Conservation (phyloP, 441 rosid species). For the Lepidium campestre region DNA sequence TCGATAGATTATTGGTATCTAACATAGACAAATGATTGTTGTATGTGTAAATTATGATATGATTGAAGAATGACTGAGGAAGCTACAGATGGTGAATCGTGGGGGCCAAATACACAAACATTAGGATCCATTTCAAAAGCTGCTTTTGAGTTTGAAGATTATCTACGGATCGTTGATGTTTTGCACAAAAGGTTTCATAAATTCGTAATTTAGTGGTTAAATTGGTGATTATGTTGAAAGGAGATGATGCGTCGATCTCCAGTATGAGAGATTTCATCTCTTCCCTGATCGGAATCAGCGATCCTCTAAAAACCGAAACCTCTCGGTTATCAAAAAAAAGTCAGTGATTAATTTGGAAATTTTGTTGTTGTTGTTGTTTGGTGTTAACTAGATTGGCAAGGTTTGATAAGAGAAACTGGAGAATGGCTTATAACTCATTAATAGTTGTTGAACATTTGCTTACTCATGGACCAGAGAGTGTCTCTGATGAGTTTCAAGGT, state of each 20-base stretch:
- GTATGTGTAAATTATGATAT: not conserved
- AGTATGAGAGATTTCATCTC: too few relatives aligned
- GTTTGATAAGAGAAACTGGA: constrained; percentile 79
- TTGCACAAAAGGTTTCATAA: constrained; percentile 60
- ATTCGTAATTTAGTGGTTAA: not conserved
- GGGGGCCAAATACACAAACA: constrained; percentile 59
- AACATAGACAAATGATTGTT: not conserved
- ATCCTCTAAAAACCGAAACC: too few relatives aligned
- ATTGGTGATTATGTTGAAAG: not conserved
- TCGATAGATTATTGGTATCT: not conserved
- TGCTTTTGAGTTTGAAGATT: constrained; percentile 92
- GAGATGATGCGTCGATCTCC: too few relatives aligned
- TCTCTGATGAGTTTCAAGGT: constrained; percentile 62
- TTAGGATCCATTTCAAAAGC: constrained; percentile 74
- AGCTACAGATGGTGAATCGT: constrained; percentile 62
- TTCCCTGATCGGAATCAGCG: too few relatives aligned
- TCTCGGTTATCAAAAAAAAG: too few relatives aligned
- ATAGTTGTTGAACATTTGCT: constrained; percentile 69
- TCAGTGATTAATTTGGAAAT: not conserved
- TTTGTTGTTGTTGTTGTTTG: not conserved
- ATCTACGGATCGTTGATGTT: constrained; percentile 69
- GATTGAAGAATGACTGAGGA: constrained; percentile 72
- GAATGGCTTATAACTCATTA: constrained; percentile 67
- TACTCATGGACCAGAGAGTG: constrained; percentile 95
- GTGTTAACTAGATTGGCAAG: constrained; percentile 43